Conservation (phyloP, 106 monocot genomes). For the Platanthera zijinensis region DNA sequence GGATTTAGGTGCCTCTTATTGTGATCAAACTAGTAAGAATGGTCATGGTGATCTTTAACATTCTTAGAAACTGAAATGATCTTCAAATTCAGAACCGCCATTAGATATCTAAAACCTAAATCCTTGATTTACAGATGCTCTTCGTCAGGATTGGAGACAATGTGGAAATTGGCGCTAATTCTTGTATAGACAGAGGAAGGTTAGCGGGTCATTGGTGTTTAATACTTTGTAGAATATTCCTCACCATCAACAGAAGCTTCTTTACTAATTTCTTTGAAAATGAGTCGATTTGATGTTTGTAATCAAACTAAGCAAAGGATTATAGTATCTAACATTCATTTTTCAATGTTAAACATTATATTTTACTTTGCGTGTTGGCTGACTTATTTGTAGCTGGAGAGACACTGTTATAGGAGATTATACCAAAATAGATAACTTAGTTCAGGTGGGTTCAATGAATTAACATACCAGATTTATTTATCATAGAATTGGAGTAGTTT, state of each 20-base stretch:
- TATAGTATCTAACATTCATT: not conserved
- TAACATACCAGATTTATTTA: not conserved
- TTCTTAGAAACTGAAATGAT: not conserved
- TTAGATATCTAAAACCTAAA: not conserved
- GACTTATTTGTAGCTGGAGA: slow-evolving; percentile 65
- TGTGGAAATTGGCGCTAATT: slow-evolving; percentile 90
- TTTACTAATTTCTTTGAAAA: not conserved
- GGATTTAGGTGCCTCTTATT: not conserved
- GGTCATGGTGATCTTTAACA: not conserved
- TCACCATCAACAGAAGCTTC: not conserved
- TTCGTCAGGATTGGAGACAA: slow-evolving; percentile 70
- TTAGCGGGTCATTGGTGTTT: slow-evolving; percentile 18
- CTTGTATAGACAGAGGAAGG: slow-evolving; percentile 99
- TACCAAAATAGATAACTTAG: slow-evolving; percentile 93
- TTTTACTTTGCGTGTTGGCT: not conserved
- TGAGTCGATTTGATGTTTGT: not conserved
- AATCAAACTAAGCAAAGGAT: not conserved
- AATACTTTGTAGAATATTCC: not conserved
- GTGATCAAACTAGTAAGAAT: not conserved
- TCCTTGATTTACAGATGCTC: slow-evolving; percentile 35
- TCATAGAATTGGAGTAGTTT: not conserved
- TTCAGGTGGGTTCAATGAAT: slow-evolving; percentile 44
- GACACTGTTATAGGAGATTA: slow-evolving; percentile 81
- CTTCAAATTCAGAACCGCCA: not conserved
- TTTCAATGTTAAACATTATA: not conserved